Evolutionary conservation across 345 rosid species (phyloP).

Genomic region (Salix purpurea): DNA sequence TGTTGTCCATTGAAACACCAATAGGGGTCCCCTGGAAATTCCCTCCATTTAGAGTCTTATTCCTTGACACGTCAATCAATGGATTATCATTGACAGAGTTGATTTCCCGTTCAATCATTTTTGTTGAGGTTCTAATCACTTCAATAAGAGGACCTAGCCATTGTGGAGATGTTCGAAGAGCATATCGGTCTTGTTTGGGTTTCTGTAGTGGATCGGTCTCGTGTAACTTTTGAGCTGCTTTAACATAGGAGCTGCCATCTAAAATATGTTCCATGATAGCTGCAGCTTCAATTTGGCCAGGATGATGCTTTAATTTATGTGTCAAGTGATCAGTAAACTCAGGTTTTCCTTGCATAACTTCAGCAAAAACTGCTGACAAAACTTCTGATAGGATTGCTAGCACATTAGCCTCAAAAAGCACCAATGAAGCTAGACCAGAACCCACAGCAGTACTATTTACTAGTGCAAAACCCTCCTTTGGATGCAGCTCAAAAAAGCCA

Average conservation of each 20-base stretch:
- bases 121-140: conserved; percentile 27
- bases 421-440: conserved; percentile 25
- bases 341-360: conserved; percentile 31
- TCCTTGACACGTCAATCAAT: conserved; percentile 29
- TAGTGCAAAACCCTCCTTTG: conserved; percentile 29
- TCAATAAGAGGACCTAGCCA: conserved; percentile 34
- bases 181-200: conserved; percentile 33
- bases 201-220: conserved; percentile 29
- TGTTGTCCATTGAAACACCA: conserved; percentile 36
- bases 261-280: conserved; percentile 36
- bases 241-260: conserved; percentile 27
- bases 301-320: conserved; percentile 34
- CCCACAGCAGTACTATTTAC: conserved; percentile 34
- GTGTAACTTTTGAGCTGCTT: conserved; percentile 24
- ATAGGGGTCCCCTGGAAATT: conserved; percentile 36
- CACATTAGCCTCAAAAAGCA: conserved; percentile 29
- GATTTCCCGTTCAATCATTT: conserved; percentile 32
- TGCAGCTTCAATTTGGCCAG: conserved; percentile 35
- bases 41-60: conserved; percentile 27
- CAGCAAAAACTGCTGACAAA: conserved; percentile 29
- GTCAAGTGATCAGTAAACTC: conserved; percentile 32
- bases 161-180: conserved; percentile 30
- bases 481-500: conserved; percentile 28
- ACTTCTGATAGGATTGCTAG: conserved; percentile 24
- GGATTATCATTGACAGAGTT: conserved; percentile 37